These are phyloP conservation scores for Podospora didyma DNA, from an alignment of 495 filamentous ascomycete genomes.

Conservation along the genomic window DNA sequence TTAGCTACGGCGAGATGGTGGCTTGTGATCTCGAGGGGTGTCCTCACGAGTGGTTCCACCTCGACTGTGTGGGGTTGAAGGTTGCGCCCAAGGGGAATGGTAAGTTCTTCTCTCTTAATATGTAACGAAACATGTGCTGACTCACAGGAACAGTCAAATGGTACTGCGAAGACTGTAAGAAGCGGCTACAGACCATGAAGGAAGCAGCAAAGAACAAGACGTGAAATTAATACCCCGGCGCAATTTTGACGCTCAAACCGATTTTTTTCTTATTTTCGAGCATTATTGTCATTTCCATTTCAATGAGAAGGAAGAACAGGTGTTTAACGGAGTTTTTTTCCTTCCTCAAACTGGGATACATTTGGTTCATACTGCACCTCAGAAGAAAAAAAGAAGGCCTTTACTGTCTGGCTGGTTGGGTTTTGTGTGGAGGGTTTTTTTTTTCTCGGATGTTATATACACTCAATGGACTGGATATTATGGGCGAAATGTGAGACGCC, in stretches of 20 bases:
- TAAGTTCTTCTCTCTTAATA: slow-evolving; percentile 43
- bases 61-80: slow-evolving; percentile 84
- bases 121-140: not conserved
- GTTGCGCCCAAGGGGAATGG: slow-evolving; percentile 80
- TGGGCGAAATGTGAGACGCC: no score
- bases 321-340: not conserved
- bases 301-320: not conserved
- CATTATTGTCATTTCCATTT: no score
- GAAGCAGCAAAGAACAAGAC: slow-evolving; percentile 23
- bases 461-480: no score
- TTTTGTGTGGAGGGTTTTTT: no score
- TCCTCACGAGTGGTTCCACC: slow-evolving; percentile 91
- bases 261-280: no score
- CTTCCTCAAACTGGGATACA: no score
- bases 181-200: slow-evolving; percentile 50
- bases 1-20: slow-evolving; percentile 97
- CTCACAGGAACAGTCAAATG: slow-evolving; percentile 63
- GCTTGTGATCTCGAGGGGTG: slow-evolving; percentile 91
- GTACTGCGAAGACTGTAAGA: slow-evolving; percentile 86
- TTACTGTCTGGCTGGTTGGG: no score
- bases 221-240: not conserved
- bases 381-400: no score
- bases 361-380: no score
- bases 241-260: not conserved
- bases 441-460: no score